These are phyloP conservation scores for Aspergillus fischeri DNA, from an alignment of 2,329 filamentous ascomycete genomes.

Conservation along the genomic window DNA sequence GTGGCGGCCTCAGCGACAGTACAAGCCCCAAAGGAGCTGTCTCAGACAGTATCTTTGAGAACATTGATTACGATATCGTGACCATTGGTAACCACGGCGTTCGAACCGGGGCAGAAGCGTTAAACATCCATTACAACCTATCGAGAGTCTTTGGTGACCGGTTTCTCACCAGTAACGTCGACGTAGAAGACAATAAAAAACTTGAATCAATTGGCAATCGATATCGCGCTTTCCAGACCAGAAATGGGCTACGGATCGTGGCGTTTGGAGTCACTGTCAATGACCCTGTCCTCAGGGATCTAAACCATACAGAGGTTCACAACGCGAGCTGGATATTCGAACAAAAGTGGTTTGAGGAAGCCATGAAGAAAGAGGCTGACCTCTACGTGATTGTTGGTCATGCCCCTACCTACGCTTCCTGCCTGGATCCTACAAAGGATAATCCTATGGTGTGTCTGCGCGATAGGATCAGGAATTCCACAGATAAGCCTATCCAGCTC, in stretches of 20 bases:
- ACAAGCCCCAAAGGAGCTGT: slow-evolving; percentile 55
- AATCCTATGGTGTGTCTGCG: slow-evolving; percentile 48
- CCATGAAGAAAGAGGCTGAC: no score
- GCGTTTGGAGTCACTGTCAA: slow-evolving; percentile 50
- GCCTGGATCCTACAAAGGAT: slow-evolving; percentile 41
- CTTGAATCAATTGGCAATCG: slow-evolving; percentile 35
- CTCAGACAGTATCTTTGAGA: slow-evolving; percentile 51
- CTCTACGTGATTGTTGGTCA: no score
- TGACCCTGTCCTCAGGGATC: slow-evolving; percentile 35
- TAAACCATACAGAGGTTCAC: no score
- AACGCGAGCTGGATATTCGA: no score
- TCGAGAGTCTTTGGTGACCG: no score
- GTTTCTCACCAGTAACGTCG: no score
- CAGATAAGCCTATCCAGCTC: slow-evolving; percentile 58
- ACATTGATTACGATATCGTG: slow-evolving; percentile 52
- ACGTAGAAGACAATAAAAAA: no score
- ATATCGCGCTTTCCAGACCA: slow-evolving; percentile 50
- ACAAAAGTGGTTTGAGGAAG: no score
- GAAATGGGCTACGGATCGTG: slow-evolving; percentile 49
- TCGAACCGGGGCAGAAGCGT: slow-evolving; percentile 47
- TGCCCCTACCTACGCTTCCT: slow-evolving; percentile 23
- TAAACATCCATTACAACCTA: no score
- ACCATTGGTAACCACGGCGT: slow-evolving; percentile 63
- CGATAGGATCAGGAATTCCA: slow-evolving; percentile 56
- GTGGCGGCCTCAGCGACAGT: slow-evolving; percentile 59